A percentile compares a stretch with the other conserved stretches of the same genome.
These are phyloP conservation scores for Colletotrichum abscissum DNA, from an alignment of 2,329 filamentous ascomycete species.

Conservation along the genomic window DNA sequence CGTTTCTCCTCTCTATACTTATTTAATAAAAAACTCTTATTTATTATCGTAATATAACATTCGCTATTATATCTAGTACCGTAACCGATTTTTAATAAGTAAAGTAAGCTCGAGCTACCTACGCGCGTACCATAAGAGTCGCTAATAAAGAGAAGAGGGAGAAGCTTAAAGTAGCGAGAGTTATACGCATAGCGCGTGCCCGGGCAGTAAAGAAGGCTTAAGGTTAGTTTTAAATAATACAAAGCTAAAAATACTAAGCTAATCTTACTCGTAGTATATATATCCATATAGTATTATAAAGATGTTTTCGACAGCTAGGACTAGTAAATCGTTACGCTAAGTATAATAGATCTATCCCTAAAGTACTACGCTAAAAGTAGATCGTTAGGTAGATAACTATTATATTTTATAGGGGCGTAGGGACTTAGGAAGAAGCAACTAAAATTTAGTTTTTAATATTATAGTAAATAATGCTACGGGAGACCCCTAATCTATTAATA, in stretches of 20 bases:
- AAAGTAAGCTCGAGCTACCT: conserved; percentile 2
- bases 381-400: too few relatives aligned
- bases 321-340: too few relatives aligned
- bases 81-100: not conserved
- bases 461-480: too few relatives aligned
- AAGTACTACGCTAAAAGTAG: too few relatives aligned
- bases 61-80: not conserved
- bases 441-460: too few relatives aligned
- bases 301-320: too few relatives aligned
- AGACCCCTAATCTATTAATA: too few relatives aligned
- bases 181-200: not conserved
- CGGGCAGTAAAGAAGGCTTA: not conserved
- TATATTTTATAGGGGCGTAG: too few relatives aligned
- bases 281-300: too few relatives aligned
- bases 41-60: not conserved
- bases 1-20: not conserved
- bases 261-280: not conserved
- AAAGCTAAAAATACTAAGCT: not conserved
- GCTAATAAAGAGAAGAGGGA: not conserved
- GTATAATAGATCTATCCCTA: too few relatives aligned
- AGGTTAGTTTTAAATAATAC: not conserved
- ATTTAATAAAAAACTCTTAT: not conserved
- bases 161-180: not conserved
- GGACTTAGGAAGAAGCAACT: too few relatives aligned
- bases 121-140: conserved; percentile 2